Base-by-base conservation (phyloP, 2,329 filamentous ascomycete genomes). In the Fusarium pilosicola region DNA sequence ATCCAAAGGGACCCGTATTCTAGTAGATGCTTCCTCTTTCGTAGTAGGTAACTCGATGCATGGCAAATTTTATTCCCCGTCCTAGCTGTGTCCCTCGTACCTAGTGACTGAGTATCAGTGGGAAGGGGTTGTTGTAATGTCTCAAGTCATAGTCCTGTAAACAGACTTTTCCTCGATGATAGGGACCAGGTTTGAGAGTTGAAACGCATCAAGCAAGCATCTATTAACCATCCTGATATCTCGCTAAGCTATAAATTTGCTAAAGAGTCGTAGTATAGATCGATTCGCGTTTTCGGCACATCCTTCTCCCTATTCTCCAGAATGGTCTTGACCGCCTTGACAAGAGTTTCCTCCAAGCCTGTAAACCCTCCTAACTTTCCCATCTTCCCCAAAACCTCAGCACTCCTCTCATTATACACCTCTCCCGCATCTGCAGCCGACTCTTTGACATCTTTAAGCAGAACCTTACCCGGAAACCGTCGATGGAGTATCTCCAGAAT, bases 121-220 rank as follows among this genome's bases (percentile, higher is more conserved):
- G 13, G 13, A 34, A 41, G 5, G 4, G 7, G 2, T 1, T 17
- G 41, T n/a, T 1, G 15, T 42, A 11, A 17, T n/a, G 41, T 24
- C 22, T 11, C 0, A 4, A n/a, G 7, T n/a, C 22, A 15, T 2
- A 4, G 7, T 15, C 14, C 32, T 1, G 14, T 34, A 15, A 14
- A 15, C 13, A 34, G 6, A 1, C 6, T 42, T 24, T n/a, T 0
- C 9, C 6, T 11, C 7, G 1, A 46, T 14, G 17, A 3, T 0
- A 2, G 8, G 0, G 39, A 20, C 15, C 6, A 3, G 5, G 7
- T 12, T 24, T 14, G 12, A 14, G 18, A 45, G 7, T 45, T 26
- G 42, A 18, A 6, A 12, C 5, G 3, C 5, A 6, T 4, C 5
- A 42, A n/a, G 7, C 3, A n/a, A 42, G 1, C 5, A 3, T 42